Percentiles rank a stretch among this genome's conserved stretches.
Evolutionary conservation across 2,329 filamentous ascomycete species (phyloP).

Genomic region (Aureobasidium sp.): DNA sequence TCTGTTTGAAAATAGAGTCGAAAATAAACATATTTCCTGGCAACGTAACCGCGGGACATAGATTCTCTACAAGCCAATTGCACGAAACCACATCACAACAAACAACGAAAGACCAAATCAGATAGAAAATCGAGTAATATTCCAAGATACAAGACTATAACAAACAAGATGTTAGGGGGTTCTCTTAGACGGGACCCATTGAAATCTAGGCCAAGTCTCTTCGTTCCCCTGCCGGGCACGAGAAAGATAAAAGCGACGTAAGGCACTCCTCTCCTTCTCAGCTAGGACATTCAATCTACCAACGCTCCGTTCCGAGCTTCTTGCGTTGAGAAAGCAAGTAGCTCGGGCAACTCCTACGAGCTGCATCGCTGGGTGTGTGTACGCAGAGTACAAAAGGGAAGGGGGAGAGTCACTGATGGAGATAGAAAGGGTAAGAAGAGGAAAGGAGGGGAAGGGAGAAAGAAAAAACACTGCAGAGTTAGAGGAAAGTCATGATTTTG

Average conservation of each 20-base stretch:
- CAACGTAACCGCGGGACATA: background rate
- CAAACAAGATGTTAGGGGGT: constrained; percentile 23
- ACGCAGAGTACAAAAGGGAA: background rate
- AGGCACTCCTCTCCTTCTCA: constrained; percentile 1
- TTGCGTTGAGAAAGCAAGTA: constrained; percentile 23
- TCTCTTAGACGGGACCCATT: constrained; percentile 28
- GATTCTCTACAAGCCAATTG: too few relatives aligned
- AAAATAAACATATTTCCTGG: background rate
- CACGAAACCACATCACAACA: background rate
- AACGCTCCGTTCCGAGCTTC: constrained; percentile 43
- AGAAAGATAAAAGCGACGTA: constrained; percentile 13
- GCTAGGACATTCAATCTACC: constrained; percentile 30
- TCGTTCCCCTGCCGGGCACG: constrained; percentile 29
- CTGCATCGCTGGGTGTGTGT: constrained; percentile 37
- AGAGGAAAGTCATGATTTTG: constrained; percentile 4
- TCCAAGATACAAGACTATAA: too few relatives aligned
- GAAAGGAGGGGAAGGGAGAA: background rate
- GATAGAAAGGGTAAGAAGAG: too few relatives aligned
- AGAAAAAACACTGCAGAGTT: background rate
- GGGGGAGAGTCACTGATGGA: background rate
- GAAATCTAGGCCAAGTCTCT: constrained; percentile 21
- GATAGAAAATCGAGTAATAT: background rate
- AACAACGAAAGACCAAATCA: background rate
- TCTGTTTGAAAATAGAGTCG: background rate
- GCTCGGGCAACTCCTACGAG: constrained; percentile 37